Percentiles rank a stretch among this genome's conserved stretches.
Evolutionary conservation across 371 early-diverging fungal genomes (phyloP).

Genomic region (Syncephalis plumigaleata): DNA sequence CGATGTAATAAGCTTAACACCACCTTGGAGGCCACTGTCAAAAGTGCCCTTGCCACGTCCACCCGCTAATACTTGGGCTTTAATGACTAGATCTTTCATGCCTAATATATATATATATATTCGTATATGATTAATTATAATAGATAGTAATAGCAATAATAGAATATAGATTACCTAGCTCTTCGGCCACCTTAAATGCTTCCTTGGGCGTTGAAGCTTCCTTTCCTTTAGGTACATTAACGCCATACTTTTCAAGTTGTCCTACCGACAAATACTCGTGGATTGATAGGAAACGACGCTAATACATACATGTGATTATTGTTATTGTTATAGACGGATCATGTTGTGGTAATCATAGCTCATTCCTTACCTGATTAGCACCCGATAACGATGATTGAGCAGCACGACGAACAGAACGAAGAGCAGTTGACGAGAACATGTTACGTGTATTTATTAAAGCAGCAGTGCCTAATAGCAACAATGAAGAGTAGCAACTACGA

Average conservation of each 20-base stretch:
- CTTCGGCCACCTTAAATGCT: slow-evolving; percentile 72
- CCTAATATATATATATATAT: slow-evolving; percentile 20
- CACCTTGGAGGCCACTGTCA: slow-evolving; percentile 87
- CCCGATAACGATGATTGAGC: too few relatives aligned
- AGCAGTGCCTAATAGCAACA: too few relatives aligned
- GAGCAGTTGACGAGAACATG: too few relatives aligned
- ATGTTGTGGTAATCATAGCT: too few relatives aligned
- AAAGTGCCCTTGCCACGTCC: slow-evolving; percentile 98
- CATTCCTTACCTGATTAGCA: too few relatives aligned
- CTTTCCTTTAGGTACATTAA: slow-evolving; percentile 75
- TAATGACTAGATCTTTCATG: slow-evolving; percentile 82
- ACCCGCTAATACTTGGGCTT: slow-evolving; percentile 97
- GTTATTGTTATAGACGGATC: too few relatives aligned
- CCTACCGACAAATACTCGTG: slow-evolving; percentile 94
- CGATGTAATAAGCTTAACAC: slow-evolving; percentile 87
- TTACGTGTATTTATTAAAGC: too few relatives aligned
- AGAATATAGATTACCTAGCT: slow-evolving; percentile 36
- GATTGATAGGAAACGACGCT: slow-evolving; percentile 76
- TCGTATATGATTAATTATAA: neutral
- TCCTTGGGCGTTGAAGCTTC: slow-evolving; percentile 82
- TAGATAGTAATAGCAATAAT: neutral
- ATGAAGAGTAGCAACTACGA: too few relatives aligned
- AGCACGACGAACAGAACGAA: too few relatives aligned
- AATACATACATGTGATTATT: too few relatives aligned
- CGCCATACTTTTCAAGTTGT: slow-evolving; percentile 77